Evolutionary conservation across 2,329 filamentous ascomycete genomes (phyloP), one percentile per base, ranked within the genome.

Genomic region (Eurotiales sp.): DNA sequence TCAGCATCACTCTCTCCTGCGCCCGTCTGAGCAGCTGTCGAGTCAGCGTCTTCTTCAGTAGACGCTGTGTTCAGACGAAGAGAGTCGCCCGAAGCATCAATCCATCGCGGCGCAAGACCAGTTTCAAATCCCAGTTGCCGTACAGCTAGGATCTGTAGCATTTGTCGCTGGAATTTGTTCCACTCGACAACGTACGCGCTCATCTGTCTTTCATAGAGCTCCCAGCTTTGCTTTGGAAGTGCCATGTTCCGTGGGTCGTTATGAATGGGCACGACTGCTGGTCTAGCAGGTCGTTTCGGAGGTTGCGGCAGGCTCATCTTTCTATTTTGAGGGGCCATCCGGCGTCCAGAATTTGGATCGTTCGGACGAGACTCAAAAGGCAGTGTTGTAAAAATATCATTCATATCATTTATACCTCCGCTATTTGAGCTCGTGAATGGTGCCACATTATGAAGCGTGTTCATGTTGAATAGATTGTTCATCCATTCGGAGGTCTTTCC

Each of bases 361-460:
- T 70, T 69, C 4, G 82, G 62, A 36, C 77, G 72, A 2, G 82
- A 85, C 52, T 78, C 65, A 61, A 85, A 85, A 3, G 83, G 83
- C 2, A 86, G 70, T 1, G 72, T 77, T 8, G 73, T 70, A 36
- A 69, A 71, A 34, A 86, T 68, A 50, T 81, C 78, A 23, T 74
- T 71, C 19, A 85, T 61, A 48, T 77, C 76, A 21, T 75, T 69
- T 15, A 84, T 72, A 8, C 81, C 80, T 15, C 62, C 63, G 43
- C 66, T 72, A 40, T 74, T 72, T 6, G 73, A 64, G 37, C 67
- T 64, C 1, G 71, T 65, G 44, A 82, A 77, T 1, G 80, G 79
- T 5, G 74, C 72, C 12, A 75, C 72, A 36, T 75, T 72, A 8
- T 70, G 67, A 10, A 83, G 65, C 36, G 79, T 75, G 40, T 72